These are phyloP conservation scores for Fusarium aywerte DNA, from an alignment of 2,329 filamentous ascomycete species.

Conservation along the genomic window DNA sequence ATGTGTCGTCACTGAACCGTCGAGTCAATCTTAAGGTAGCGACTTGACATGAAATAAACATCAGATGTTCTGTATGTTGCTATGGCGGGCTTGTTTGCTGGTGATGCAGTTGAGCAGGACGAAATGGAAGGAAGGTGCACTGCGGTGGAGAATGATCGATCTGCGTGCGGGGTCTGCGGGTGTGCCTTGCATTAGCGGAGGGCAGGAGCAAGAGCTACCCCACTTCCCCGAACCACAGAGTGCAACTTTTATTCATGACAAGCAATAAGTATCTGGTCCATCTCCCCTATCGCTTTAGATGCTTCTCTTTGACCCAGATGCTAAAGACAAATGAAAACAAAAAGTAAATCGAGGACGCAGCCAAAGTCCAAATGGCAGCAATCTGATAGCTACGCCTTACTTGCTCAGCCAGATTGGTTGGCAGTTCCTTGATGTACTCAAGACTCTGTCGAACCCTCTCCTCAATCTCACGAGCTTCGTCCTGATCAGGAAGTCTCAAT, in stretches of 20 bases:
- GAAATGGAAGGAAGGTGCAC: not conserved
- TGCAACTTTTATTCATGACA: not conserved
- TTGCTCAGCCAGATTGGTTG: conserved; percentile 66
- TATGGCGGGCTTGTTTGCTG: no score
- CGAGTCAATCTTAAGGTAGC: no score
- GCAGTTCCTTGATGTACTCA: conserved; percentile 72
- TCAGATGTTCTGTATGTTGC: not conserved
- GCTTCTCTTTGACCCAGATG: conserved; percentile 68
- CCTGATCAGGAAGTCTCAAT: conserved; percentile 63
- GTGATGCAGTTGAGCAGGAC: not conserved
- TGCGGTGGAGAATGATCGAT: not conserved
- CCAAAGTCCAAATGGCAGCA: conserved; percentile 56
- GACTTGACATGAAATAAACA: no score
- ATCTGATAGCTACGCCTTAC: conserved; percentile 74
- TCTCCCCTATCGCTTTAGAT: conserved; percentile 54
- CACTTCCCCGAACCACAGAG: not conserved
- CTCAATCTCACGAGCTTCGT: conserved; percentile 73
- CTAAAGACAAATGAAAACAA: conserved; percentile 53
- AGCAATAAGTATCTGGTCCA: no score
- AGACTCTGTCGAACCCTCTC: conserved; percentile 75
- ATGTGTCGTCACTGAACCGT: no score
- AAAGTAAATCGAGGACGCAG: conserved; percentile 53
- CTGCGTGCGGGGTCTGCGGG: not conserved
- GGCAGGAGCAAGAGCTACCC: not conserved
- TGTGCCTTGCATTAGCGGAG: conserved; percentile 3